Evolutionary conservation across 2,329 filamentous ascomycete genomes (phyloP).

Genomic region (Exophiala bonariae): DNA sequence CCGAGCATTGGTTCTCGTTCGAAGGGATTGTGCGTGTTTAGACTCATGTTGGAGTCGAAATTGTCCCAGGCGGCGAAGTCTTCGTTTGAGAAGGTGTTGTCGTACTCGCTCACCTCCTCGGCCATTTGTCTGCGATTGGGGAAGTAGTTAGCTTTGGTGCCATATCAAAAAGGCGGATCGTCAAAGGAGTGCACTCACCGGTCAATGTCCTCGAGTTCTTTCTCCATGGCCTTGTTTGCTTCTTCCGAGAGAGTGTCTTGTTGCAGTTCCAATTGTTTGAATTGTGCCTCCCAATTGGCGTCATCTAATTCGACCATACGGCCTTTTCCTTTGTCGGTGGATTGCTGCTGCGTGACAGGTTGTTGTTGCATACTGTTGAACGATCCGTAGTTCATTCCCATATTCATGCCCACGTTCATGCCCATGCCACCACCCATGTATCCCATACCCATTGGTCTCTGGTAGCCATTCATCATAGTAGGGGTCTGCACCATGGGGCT

Average conservation of each 20-base stretch:
- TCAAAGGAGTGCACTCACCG: constrained; percentile 72
- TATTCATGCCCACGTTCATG: too few species aligned
- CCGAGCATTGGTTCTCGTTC: constrained; percentile 71
- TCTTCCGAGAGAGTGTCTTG: constrained; percentile 57
- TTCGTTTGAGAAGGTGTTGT: constrained; percentile 64
- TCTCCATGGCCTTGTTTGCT: constrained; percentile 75
- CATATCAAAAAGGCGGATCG: constrained; percentile 72
- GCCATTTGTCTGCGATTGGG: constrained; percentile 59
- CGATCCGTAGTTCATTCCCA: constrained; percentile 56
- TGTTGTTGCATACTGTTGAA: constrained; percentile 48
- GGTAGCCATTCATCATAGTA: constrained; percentile 57
- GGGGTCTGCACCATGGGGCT: constrained; percentile 57
- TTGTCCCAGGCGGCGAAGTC: constrained; percentile 79
- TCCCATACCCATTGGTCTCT: constrained; percentile 47
- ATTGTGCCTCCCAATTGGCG: constrained; percentile 93
- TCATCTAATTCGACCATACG: constrained; percentile 89
- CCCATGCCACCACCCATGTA: constrained; percentile 32
- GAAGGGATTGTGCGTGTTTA: constrained; percentile 62
- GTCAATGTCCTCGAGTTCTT: constrained; percentile 86
- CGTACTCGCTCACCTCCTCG: constrained; percentile 60
- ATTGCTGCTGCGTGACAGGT: constrained; percentile 37
- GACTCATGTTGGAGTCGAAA: constrained; percentile 57
- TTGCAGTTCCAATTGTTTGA: constrained; percentile 66
- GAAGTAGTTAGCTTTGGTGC: constrained; percentile 45
- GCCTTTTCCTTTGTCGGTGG: constrained; percentile 74